A percentile compares a stretch with the other conserved stretches of the same genome.
Evolutionary conservation across 2,329 filamentous ascomycete species (phyloP).

Genomic region (Ciborinia camelliae): DNA sequence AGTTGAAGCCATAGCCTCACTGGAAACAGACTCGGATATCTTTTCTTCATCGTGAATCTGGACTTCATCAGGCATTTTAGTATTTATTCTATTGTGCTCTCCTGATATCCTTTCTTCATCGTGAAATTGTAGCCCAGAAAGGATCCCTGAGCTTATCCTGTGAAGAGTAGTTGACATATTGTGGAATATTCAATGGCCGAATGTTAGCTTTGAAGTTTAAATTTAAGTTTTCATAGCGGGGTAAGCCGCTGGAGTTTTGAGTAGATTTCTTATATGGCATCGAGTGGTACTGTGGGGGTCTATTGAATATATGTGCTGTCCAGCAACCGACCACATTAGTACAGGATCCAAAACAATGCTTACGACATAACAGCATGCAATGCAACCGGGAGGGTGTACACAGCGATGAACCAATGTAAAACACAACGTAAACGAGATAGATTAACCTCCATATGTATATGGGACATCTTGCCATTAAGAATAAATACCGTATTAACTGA

Average conservation of each 20-base stretch:
- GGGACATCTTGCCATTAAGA: too few species aligned
- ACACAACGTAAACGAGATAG: background rate
- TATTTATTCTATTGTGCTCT: background rate
- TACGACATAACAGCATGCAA: background rate
- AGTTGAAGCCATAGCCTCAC: background rate
- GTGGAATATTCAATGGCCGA: background rate
- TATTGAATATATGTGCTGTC: background rate
- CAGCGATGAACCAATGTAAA: background rate
- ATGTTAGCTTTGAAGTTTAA: background rate
- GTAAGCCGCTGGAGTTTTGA: background rate
- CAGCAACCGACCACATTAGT: background rate
- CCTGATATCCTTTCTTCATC: background rate
- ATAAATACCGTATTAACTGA: too few species aligned
- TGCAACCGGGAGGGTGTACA: background rate
- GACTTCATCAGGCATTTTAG: background rate
- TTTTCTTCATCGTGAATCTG: slow-evolving; percentile 2
- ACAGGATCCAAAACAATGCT: too few species aligned
- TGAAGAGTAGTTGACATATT: slow-evolving; percentile 1
- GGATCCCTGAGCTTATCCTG: background rate
- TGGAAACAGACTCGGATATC: background rate
- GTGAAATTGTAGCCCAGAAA: background rate
- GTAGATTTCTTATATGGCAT: background rate
- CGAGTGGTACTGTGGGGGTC: background rate
- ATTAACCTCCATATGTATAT: background rate
- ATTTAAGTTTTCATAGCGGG: background rate